A percentile compares a stretch with the other conserved stretches of the same genome.
Conservation (phyloP, 1,284 basidiomycete genomes). For the Xerocomus amazonicus region DNA sequence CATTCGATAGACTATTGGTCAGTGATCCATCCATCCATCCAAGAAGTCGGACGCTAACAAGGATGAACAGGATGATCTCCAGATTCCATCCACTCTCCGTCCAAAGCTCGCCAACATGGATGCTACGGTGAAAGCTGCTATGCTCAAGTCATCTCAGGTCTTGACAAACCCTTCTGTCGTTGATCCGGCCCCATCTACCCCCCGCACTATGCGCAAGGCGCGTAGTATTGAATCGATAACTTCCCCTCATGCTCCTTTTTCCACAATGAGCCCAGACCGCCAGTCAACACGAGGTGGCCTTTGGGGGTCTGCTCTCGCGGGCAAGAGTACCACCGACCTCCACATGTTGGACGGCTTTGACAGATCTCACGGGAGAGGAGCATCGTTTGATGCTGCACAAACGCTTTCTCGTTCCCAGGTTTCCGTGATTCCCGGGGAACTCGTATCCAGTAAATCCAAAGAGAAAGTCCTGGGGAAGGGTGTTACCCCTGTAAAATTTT, state of each 20-base stretch:
- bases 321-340: conserved; percentile 40
- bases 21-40: conserved; percentile 20
- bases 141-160: conserved; percentile 80
- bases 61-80: conserved; percentile 67
- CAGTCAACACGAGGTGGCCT: conserved; percentile 40
- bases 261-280: conserved; percentile 37
- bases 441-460: conserved; percentile 37
- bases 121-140: conserved; percentile 80
- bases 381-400: conserved; percentile 49
- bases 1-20: conserved; percentile 72
- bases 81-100: conserved; percentile 74
- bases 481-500: conserved; percentile 60
- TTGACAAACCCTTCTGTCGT: conserved; percentile 43
- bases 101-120: conserved; percentile 78
- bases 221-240: conserved; percentile 67
- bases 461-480: conserved; percentile 50
- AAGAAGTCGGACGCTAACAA: conserved; percentile 2
- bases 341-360: conserved; percentile 16
- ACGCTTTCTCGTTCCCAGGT: conserved; percentile 50
- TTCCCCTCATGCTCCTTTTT: conserved; percentile 45
- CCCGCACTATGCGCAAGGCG: conserved; percentile 53
- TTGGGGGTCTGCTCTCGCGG: conserved; percentile 39
- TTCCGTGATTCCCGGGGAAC: conserved; percentile 39
- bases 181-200: conserved; percentile 30
- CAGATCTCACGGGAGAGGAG: conserved; percentile 45